Percentiles rank a stretch among this genome's conserved stretches.
Evolutionary conservation across 352 stramenopile genomes (phyloP).

Genomic region (Pythium monospermum): DNA sequence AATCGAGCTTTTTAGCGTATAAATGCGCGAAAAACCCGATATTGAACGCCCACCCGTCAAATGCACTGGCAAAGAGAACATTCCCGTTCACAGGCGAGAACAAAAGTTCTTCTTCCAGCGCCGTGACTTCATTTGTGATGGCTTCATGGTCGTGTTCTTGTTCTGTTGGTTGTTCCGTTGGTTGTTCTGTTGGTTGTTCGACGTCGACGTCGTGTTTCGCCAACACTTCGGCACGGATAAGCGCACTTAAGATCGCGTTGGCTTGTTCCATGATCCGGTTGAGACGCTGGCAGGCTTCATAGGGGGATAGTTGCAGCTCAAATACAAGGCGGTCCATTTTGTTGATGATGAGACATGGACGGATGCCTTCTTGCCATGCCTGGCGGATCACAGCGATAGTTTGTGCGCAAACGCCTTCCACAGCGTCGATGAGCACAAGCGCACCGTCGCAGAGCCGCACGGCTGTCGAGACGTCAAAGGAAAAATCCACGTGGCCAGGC

Average conservation of each 20-base stretch:
- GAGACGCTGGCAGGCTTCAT: slow-evolving; percentile 92
- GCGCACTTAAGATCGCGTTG: slow-evolving; percentile 78
- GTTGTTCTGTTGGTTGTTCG: slow-evolving; percentile 15
- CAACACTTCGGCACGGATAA: slow-evolving; percentile 76
- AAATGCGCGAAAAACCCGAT: slow-evolving; percentile 75
- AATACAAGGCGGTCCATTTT: slow-evolving; percentile 96
- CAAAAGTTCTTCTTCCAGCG: slow-evolving; percentile 64
- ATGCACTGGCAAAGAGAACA: slow-evolving; percentile 91
- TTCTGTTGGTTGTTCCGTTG: slow-evolving; percentile 9
- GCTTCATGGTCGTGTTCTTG: slow-evolving; percentile 20
- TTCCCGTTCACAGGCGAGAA: slow-evolving; percentile 89
- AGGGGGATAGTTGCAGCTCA: slow-evolving; percentile 88
- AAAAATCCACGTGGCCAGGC: slow-evolving; percentile 95
- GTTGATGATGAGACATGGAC: slow-evolving; percentile 95
- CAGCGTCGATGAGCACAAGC: slow-evolving; percentile 93
- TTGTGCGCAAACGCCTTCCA: slow-evolving; percentile 95
- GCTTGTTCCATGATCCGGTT: slow-evolving; percentile 90
- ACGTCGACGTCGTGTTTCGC: slow-evolving; percentile 51
- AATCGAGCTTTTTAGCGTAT: slow-evolving; percentile 68
- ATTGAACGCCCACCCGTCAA: slow-evolving; percentile 91
- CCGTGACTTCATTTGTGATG: slow-evolving; percentile 64
- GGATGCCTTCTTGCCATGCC: slow-evolving; percentile 91
- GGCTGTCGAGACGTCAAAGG: slow-evolving; percentile 93
- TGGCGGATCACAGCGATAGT: slow-evolving; percentile 93
- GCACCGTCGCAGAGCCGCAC: slow-evolving; percentile 93